Conservation (phyloP, 208 protist genomes). For the Leishmania braziliensis region DNA sequence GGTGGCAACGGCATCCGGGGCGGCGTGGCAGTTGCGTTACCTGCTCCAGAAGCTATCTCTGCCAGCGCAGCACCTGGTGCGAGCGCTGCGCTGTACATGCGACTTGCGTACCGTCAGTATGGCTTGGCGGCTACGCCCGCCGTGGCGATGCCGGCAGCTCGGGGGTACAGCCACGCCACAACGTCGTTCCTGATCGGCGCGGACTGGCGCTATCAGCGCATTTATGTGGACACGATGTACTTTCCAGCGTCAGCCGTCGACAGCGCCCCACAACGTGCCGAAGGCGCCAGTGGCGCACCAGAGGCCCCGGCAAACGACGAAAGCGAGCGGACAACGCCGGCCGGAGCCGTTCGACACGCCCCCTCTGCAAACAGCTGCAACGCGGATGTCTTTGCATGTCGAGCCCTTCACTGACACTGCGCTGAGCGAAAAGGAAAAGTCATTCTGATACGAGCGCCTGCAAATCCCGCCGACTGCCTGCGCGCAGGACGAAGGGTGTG, state of each 20-base stretch:
- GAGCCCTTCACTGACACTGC: not conserved
- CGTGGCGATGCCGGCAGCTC: slow-evolving; percentile 22
- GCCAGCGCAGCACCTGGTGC: not conserved
- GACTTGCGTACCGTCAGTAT: slow-evolving; percentile 12
- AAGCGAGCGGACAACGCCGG: not conserved
- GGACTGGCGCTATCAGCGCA: slow-evolving; percentile 78
- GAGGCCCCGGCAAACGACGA: not conserved
- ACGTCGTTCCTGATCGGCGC: slow-evolving; percentile 60
- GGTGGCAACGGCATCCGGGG: not conserved
- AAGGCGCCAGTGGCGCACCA: not conserved
- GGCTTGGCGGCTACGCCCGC: slow-evolving; percentile 12
- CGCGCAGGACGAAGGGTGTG: not conserved
- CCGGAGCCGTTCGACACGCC: not conserved
- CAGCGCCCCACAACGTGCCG: not conserved
- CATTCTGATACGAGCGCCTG: not conserved
- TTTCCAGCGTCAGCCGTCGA: slow-evolving; percentile 22
- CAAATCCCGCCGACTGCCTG: not conserved
- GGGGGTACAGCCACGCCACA: slow-evolving; percentile 53
- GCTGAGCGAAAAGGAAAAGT: not conserved
- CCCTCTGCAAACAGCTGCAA: not conserved
- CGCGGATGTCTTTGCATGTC: slow-evolving; percentile 27
- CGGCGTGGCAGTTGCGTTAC: not conserved
- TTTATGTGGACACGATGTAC: slow-evolving; percentile 61
- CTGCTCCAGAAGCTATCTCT: too few relatives aligned
- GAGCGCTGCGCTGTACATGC: not conserved